These are phyloP conservation scores for Adansonia digitata DNA, from an alignment of 345 rosid species.

Conservation along the genomic window DNA sequence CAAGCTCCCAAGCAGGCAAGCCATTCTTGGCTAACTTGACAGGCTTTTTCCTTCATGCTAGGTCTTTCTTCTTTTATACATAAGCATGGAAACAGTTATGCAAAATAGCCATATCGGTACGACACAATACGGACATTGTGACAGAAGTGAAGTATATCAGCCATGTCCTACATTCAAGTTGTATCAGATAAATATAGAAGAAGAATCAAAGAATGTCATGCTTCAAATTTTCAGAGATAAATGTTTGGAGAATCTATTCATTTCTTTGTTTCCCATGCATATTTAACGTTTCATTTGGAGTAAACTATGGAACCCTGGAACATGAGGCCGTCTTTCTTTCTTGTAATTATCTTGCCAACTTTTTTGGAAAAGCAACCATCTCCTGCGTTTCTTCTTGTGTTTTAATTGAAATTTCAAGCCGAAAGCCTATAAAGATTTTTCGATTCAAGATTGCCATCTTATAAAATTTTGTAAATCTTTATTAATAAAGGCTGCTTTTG, in stretches of 20 bases:
- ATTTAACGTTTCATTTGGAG: background rate
- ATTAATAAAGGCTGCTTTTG: background rate
- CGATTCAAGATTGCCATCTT: background rate
- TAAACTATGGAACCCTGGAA: background rate
- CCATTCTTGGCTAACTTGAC: slow-evolving; percentile 6
- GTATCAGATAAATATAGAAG: background rate
- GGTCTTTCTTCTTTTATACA: background rate
- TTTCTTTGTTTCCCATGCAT: background rate
- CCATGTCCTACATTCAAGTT: background rate
- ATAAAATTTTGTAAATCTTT: too few species aligned
- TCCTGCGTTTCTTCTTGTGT: background rate
- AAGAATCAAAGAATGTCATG: background rate
- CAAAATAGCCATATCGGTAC: too few species aligned
- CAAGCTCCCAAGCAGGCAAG: background rate
- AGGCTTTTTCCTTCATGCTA: background rate
- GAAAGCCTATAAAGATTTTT: background rate
- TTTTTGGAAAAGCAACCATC: background rate
- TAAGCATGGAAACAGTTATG: too few species aligned
- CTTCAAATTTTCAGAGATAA: background rate
- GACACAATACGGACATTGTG: too few species aligned
- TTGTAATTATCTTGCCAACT: background rate
- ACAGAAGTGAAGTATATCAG: too few species aligned
- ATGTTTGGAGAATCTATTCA: background rate
- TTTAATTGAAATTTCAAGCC: background rate
- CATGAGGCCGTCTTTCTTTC: background rate